Percentiles rank a stretch among this genome's conserved stretches.
These are phyloP conservation scores for Parmales sp. DNA, from an alignment of 108 stramenopile genomes.

Conservation along the genomic window DNA sequence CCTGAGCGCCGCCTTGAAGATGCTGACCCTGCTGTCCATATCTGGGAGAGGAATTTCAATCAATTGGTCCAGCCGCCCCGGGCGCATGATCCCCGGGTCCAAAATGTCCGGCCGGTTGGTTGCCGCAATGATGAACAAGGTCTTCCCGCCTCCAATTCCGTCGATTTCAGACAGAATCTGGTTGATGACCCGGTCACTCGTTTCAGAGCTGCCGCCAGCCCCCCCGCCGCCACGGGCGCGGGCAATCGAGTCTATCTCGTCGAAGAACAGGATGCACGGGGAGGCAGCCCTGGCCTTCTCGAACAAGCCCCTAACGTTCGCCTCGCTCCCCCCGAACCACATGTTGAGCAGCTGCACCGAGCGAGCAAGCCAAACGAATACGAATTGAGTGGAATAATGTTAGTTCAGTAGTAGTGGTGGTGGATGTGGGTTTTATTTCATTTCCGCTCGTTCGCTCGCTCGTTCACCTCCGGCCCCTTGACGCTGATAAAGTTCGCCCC, in stretches of 20 bases:
- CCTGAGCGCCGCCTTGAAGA: conserved; percentile 93
- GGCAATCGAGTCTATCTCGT: conserved; percentile 99
- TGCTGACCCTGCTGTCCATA: conserved; percentile 65
- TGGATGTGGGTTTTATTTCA: no score
- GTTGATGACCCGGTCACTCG: conserved; percentile 98
- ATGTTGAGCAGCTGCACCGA: conserved; percentile 89
- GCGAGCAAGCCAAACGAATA: no score
- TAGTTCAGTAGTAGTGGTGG: no score
- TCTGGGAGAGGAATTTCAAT: conserved; percentile 98
- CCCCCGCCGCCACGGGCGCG: conserved; percentile 82
- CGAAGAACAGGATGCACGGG: conserved; percentile 99
- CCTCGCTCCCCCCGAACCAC: conserved; percentile 99
- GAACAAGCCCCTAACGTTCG: conserved; percentile 96
- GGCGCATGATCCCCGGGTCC: conserved; percentile 96
- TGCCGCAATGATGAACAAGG: conserved; percentile 97
- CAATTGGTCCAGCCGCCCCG: conserved; percentile 97
- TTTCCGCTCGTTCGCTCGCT: no score
- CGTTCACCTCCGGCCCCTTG: conserved; percentile 99
- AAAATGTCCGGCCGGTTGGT: conserved; percentile 98
- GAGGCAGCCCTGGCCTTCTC: conserved; percentile 97
- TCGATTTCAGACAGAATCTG: conserved; percentile 98
- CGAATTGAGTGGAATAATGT: no score
- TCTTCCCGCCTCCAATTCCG: conserved; percentile 94
- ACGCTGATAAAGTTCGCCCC: conserved; percentile 99
- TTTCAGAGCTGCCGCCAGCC: conserved; percentile 74